phyloP scores from a whole-genome alignment of 2,329 filamentous ascomycete genomes.

The Lachnellula willkommii region DNA sequence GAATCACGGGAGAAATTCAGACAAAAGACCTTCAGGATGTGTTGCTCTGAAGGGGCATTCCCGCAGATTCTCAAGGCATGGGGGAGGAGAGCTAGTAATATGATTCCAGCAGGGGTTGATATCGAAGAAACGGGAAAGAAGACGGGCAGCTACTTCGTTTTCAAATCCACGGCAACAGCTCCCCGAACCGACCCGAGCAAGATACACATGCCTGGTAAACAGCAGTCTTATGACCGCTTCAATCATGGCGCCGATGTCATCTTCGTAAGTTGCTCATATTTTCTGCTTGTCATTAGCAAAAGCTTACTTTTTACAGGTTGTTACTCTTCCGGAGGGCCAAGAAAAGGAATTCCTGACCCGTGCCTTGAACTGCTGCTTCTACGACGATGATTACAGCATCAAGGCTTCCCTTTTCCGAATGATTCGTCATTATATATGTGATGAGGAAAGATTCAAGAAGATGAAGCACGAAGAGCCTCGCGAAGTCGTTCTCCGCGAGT shows the following conservation, averaged over 20 bases:
- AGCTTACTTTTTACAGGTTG: conserved; percentile 12
- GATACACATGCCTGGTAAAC: not conserved
- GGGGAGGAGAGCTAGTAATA: conserved; percentile 8
- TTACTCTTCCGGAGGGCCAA: conserved; percentile 13
- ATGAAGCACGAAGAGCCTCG: conserved; percentile 9
- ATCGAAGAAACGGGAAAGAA: conserved; percentile 8
- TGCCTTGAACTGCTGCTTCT: conserved; percentile 19
- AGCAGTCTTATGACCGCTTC: not conserved
- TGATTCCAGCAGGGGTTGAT: conserved; percentile 3
- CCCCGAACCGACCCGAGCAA: not conserved
- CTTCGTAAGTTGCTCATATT: conserved; percentile 15
- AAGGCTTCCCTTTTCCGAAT: conserved; percentile 22
- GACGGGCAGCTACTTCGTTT: conserved; percentile 26
- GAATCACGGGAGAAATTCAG: conserved; percentile 18
- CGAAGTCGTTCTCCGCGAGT: conserved; percentile 15
- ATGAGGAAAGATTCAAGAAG: conserved; percentile 10
- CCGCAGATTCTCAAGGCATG: conserved; percentile 20
- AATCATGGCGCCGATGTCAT: conserved; percentile 20
- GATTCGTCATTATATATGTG: conserved; percentile 17
- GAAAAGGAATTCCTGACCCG: conserved; percentile 16
- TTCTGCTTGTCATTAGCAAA: not conserved
- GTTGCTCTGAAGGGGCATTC: conserved; percentile 18
- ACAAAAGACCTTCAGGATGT: conserved; percentile 24
- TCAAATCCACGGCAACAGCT: conserved; percentile 15
- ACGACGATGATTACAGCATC: conserved; percentile 6